Conservation (phyloP, 108 stramenopile genomes). For the Skeletonema potamos region DNA sequence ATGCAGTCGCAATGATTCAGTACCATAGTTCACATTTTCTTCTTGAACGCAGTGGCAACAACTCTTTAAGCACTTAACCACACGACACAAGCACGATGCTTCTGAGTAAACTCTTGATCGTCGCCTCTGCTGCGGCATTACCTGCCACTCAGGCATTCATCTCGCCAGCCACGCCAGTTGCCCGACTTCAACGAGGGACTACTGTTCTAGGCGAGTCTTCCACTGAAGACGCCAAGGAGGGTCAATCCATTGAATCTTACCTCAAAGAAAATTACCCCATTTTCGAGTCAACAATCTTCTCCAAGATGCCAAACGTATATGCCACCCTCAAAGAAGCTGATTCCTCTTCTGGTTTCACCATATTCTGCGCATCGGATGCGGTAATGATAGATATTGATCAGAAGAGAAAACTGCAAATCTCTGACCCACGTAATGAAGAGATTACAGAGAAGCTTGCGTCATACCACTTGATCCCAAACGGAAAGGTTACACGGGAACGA, state of each 20-base stretch:
- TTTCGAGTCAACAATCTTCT: slow-evolving; percentile 35
- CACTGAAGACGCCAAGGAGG: background rate
- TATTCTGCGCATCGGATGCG: slow-evolving; percentile 33
- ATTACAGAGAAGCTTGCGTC: slow-evolving; percentile 38
- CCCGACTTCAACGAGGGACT: background rate
- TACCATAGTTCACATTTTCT: no score
- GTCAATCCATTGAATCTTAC: slow-evolving; percentile 7
- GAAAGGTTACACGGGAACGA: slow-evolving; percentile 36
- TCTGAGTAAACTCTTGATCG: background rate
- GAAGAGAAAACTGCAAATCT: slow-evolving; percentile 39
- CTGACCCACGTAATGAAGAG: slow-evolving; percentile 42
- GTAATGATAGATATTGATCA: slow-evolving; percentile 38
- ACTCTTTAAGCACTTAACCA: no score
- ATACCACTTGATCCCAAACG: slow-evolving; percentile 39
- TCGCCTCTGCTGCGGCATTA: background rate
- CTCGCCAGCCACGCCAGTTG: background rate
- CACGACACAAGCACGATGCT: background rate
- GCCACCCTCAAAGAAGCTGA: slow-evolving; percentile 17
- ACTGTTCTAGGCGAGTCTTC: slow-evolving; percentile 1
- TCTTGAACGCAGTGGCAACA: no score
- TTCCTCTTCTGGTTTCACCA: slow-evolving; percentile 31
- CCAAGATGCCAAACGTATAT: slow-evolving; percentile 40
- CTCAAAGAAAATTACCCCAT: slow-evolving; percentile 40
- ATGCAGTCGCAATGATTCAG: no score
- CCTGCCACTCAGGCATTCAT: background rate